Percentiles rank a stretch among this genome's conserved stretches.
These are phyloP conservation scores for Orbilia javanica DNA, from an alignment of 2,329 filamentous ascomycete genomes.

Conservation along the genomic window DNA sequence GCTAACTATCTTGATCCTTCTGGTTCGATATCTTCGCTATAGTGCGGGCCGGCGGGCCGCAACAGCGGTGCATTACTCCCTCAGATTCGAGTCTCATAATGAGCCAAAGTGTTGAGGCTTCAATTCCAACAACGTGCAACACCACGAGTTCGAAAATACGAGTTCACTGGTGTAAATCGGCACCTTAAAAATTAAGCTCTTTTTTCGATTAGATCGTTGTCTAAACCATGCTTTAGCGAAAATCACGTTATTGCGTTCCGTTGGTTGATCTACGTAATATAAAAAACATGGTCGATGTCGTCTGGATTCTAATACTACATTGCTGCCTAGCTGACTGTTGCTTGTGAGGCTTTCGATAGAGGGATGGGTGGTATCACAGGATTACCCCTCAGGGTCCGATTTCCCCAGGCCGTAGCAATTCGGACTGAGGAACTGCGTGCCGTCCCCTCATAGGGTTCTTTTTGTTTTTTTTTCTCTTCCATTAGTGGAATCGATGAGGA, in stretches of 20 bases:
- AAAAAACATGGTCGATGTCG: constrained; percentile 51
- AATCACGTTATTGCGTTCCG: constrained; percentile 49
- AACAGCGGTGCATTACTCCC: background rate
- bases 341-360: constrained; percentile 18
- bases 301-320: constrained; percentile 23
- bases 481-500: constrained; percentile 2
- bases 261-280: constrained; percentile 35
- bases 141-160: background rate
- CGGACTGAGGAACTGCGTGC: background rate
- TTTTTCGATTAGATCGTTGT: constrained; percentile 22
- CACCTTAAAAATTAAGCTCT: constrained; percentile 8
- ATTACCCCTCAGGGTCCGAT: constrained; percentile 14
- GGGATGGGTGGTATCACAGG: constrained; percentile 2
- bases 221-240: constrained; percentile 41
- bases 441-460: background rate
- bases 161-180: background rate
- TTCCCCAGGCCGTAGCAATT: constrained; percentile 14
- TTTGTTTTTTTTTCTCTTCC: background rate
- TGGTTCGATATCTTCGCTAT: background rate
- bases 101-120: constrained; percentile 13
- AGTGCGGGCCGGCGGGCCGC: constrained; percentile 42
- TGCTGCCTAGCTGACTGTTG: constrained; percentile 45
- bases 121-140: background rate
- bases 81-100: background rate
- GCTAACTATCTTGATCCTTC: constrained; percentile 17